Evolutionary conservation across 805 yeast genomes (phyloP).

Genomic region (Starmerella potacharoeniae): DNA sequence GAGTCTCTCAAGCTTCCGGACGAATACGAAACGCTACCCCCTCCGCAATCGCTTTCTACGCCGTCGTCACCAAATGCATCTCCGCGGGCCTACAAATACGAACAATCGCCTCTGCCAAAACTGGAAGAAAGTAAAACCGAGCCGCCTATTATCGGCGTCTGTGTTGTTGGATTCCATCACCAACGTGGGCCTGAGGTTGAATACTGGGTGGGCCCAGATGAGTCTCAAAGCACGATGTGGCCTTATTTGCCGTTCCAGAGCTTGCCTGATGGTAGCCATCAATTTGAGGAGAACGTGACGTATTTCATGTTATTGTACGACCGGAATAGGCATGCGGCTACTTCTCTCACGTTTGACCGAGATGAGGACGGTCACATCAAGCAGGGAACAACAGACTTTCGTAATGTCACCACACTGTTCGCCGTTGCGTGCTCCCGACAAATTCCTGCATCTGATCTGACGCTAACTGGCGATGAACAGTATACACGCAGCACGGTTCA

Average conservation of each 20-base stretch:
- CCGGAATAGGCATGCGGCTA: slow-evolving; percentile 36
- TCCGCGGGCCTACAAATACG: slow-evolving; percentile 15
- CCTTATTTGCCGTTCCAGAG: slow-evolving; percentile 89
- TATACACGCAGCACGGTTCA: slow-evolving; percentile 82
- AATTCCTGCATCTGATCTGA: slow-evolving; percentile 49
- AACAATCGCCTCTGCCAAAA: slow-evolving; percentile 12
- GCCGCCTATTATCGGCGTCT: slow-evolving; percentile 58
- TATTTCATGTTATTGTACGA: slow-evolving; percentile 76
- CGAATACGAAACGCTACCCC: background rate
- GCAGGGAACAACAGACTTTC: slow-evolving; percentile 31
- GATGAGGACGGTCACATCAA: slow-evolving; percentile 33
- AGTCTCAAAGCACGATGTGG: slow-evolving; percentile 45
- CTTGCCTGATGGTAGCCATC: slow-evolving; percentile 89
- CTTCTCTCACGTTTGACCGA: slow-evolving; percentile 33
- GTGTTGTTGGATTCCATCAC: slow-evolving; percentile 89
- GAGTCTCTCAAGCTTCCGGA: background rate
- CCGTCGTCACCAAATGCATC: slow-evolving; percentile 13
- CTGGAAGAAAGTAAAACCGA: background rate
- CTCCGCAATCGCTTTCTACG: background rate
- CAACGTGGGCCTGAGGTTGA: slow-evolving; percentile 89
- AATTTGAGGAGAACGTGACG: slow-evolving; percentile 85
- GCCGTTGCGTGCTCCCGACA: slow-evolving; percentile 92
- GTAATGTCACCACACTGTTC: slow-evolving; percentile 58
- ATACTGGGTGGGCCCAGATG: slow-evolving; percentile 58
- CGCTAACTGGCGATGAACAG: slow-evolving; percentile 40